A percentile compares a stretch with the other conserved stretches of the same genome.
These are phyloP conservation scores for Aspergillus fumigatiaffinis DNA, from an alignment of 2,329 filamentous ascomycete species.

Conservation along the genomic window DNA sequence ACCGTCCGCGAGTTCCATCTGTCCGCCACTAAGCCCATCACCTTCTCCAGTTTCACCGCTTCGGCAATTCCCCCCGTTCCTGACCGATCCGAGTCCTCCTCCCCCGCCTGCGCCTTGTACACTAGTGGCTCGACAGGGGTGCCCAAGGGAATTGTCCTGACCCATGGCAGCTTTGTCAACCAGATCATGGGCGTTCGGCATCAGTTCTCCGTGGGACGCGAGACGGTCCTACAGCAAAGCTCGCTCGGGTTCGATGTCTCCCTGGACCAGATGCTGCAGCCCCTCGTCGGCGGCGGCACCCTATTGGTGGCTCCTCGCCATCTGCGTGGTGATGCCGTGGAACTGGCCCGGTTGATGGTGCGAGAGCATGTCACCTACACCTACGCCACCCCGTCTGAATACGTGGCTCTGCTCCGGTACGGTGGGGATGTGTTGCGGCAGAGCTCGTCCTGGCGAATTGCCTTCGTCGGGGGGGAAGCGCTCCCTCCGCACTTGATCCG, in stretches of 20 bases:
- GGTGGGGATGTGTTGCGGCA: slow-evolving; percentile 6
- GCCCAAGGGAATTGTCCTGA: slow-evolving; percentile 13
- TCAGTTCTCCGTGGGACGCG: slow-evolving; percentile 1
- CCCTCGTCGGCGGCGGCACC: slow-evolving; percentile 15
- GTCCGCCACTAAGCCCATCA: neutral
- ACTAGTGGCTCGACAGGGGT: slow-evolving; percentile 21
- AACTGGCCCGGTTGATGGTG: slow-evolving; percentile 14
- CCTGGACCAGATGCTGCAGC: slow-evolving; percentile 17
- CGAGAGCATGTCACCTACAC: slow-evolving; percentile 15
- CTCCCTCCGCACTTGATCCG: neutral
- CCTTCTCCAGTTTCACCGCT: neutral
- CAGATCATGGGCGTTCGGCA: slow-evolving; percentile 3
- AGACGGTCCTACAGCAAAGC: slow-evolving; percentile 21
- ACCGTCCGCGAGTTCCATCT: no score
- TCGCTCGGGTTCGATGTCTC: slow-evolving; percentile 22
- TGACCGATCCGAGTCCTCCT: no score
- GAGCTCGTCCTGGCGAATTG: neutral
- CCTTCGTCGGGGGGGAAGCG: neutral
- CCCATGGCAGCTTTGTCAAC: slow-evolving; percentile 11
- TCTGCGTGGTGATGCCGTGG: slow-evolving; percentile 14
- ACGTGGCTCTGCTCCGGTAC: slow-evolving; percentile 13
- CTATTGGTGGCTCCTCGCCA: slow-evolving; percentile 12
- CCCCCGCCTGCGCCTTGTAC: slow-evolving; percentile 6
- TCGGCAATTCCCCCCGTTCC: no score
- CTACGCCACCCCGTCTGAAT: slow-evolving; percentile 18